Conservation (phyloP, 2,329 filamentous ascomycete genomes). For the Fusarium agapanthi region DNA sequence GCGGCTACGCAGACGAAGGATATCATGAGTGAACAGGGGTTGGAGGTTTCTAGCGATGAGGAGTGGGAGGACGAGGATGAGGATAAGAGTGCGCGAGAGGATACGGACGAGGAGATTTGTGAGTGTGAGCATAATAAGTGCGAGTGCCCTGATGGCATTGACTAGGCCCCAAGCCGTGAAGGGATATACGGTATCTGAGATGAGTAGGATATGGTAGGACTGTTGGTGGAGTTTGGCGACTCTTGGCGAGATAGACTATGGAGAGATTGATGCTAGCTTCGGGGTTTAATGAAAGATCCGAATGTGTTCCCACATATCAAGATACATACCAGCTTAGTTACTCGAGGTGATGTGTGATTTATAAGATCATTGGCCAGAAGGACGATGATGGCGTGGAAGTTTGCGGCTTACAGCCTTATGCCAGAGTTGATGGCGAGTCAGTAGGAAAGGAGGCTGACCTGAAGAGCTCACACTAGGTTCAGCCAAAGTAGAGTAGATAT, state of each 20-base stretch:
- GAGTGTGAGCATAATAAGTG: not conserved
- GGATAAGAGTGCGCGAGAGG: not conserved
- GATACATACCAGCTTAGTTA: too few species aligned
- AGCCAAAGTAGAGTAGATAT: not conserved
- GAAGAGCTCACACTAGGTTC: accelerated
- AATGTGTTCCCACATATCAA: too few species aligned
- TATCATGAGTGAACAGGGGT: accelerated
- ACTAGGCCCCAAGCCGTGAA: accelerated
- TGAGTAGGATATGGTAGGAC: not conserved
- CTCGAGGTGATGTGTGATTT: not conserved
- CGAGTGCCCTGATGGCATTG: not conserved
- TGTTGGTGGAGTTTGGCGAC: not conserved
- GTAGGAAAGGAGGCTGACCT: not conserved
- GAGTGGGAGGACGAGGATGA: not conserved
- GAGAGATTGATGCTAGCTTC: not conserved
- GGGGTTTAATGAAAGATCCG: not conserved
- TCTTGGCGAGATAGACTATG: not conserved
- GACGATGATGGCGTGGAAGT: accelerated
- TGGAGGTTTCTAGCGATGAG: not conserved
- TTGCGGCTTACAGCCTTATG: not conserved
- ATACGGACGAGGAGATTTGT: not conserved
- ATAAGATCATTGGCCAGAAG: not conserved
- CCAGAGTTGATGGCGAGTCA: not conserved
- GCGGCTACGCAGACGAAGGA: not conserved
- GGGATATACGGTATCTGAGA: not conserved